Base-by-base conservation (phyloP, 225 moss, liverwort and hornwort genomes). In the Pleurozium schreberi region DNA sequence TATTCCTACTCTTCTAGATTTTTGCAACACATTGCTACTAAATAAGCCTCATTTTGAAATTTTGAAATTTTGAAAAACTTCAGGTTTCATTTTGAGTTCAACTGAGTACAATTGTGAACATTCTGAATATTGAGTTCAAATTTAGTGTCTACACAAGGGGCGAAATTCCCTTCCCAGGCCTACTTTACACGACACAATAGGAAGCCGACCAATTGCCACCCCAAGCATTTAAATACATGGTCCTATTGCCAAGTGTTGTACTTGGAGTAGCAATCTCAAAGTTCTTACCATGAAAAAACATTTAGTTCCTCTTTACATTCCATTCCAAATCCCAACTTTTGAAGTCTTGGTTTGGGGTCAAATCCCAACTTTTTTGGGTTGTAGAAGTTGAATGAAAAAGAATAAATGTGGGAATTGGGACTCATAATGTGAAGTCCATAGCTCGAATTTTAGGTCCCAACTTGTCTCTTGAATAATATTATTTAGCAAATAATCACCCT, bases 341-440 rank as follows among this genome's bases (percentile, higher is more conserved):
- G 19, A 12, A 49, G 2, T 33, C 5, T 1, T 0, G 1, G 0
- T 33, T 49, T 0, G 7, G 33, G 3, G 12, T 0, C 19, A 49
- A 73, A 49, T 49, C 8, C 2, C 19, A 49, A 49, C 7, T 49
- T 75, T 20, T 3, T 33, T 6, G 2, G 15, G 1, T 17, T 33
- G 8, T 33, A 75, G 20, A 49, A 49, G 11, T 7, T 49, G 6
- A 74, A 49, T 47, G 30, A 33, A 30, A 47, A 49, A 7, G 8
- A 50, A 75, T 20, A 50, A 75, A 33, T 13, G 3, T 50, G 3
- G 75, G 19, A 21, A 12, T 34, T 33, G 1, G 21, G 8, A 33
- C 2, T 20, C 8, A 75, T 75, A 20, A 5, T 33, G 12, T 33
- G 20, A 75, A 75, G 18, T 1, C 20, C 33, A 33, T 12, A 50